phyloP scores from a whole-genome alignment of 192 early-diverging fungal genomes.

The Funneliformis geosporum region DNA sequence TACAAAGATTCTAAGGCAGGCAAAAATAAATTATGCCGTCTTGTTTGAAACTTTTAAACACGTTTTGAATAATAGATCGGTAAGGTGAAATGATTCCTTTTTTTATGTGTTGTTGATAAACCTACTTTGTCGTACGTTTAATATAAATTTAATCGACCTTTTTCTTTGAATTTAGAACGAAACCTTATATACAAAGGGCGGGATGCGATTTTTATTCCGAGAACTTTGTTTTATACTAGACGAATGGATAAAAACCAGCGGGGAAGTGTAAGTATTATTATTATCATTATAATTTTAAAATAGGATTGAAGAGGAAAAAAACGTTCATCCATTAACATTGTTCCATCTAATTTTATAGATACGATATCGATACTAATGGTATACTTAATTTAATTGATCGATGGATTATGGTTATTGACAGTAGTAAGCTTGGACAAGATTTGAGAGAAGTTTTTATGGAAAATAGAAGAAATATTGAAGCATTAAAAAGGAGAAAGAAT shows the following conservation, averaged over 20 bases:
- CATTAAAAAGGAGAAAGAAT: not conserved
- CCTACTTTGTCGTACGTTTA: too few species aligned
- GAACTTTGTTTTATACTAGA: not conserved
- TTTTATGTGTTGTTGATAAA: not conserved
- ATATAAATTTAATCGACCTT: not conserved
- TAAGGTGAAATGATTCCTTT: not conserved
- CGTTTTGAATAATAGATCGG: not conserved
- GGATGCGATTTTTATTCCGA: not conserved
- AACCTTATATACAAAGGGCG: not conserved
- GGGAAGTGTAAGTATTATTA: not conserved
- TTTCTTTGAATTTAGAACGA: not conserved
- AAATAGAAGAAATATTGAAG: not conserved
- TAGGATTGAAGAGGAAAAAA: too few species aligned
- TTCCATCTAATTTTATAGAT: not conserved
- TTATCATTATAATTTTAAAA: not conserved
- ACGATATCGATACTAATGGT: not conserved
- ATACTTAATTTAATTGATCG: not conserved
- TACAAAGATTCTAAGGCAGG: constrained; percentile 1
- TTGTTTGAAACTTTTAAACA: not conserved
- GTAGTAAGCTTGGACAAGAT: not conserved
- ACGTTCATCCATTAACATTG: not conserved
- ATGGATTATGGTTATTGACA: not conserved
- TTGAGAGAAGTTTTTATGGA: not conserved
- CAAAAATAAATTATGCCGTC: not conserved
- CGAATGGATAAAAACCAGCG: not conserved